Conservation (phyloP, 306 rosid genomes). For the Trichosanthes cucumerina region DNA sequence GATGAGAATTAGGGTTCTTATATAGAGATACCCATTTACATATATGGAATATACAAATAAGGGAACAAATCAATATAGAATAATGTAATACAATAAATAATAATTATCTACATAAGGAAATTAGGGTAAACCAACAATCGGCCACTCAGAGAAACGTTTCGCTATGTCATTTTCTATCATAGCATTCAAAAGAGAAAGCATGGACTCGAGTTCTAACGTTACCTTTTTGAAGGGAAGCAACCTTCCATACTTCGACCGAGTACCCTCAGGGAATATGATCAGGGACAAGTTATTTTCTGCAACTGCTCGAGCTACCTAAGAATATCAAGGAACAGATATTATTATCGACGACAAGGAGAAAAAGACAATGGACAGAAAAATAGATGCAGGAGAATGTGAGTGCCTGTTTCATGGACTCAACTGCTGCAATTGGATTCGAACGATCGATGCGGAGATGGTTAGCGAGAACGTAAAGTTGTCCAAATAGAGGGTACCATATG, state of each 20-base stretch:
- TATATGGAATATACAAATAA: too few relatives aligned
- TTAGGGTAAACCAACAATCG: too few relatives aligned
- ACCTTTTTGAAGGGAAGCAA: constrained; percentile 57
- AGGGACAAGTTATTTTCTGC: constrained; percentile 33
- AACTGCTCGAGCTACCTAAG: constrained; percentile 40
- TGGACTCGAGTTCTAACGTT: background rate
- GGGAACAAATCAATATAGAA: too few relatives aligned
- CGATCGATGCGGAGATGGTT: constrained; percentile 68
- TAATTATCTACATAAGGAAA: too few relatives aligned
- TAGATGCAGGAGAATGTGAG: background rate
- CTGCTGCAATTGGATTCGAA: constrained; percentile 39
- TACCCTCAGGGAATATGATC: constrained; percentile 53
- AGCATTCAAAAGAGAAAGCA: background rate
- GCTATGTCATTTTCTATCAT: background rate
- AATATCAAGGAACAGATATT: constrained; percentile 1
- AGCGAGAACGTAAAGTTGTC: constrained; percentile 54
- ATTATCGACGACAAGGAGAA: background rate
- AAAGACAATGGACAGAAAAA: background rate
- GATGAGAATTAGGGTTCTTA: too few relatives aligned
- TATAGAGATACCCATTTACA: too few relatives aligned
- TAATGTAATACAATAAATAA: too few relatives aligned
- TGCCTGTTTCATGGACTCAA: constrained; percentile 51
- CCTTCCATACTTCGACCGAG: constrained; percentile 42
- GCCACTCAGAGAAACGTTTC: background rate
- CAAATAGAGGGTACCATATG: constrained; percentile 57